Evolutionary conservation across 331 rosid genomes (phyloP).

Genomic region (Malus hybrid): DNA sequence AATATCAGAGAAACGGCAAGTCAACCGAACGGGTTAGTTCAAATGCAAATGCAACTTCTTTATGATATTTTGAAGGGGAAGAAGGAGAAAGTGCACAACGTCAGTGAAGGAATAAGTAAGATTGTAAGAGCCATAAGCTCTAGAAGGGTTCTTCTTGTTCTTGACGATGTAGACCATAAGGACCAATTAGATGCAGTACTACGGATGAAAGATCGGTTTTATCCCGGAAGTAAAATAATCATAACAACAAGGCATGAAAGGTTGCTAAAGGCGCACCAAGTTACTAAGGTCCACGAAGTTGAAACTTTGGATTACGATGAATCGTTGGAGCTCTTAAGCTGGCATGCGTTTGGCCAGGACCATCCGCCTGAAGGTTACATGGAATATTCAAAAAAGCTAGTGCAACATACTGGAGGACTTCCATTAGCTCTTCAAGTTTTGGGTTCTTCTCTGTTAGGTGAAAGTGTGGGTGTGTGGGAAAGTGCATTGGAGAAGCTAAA

Average conservation of each 20-base stretch:
- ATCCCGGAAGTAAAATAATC: slow-evolving; percentile 4
- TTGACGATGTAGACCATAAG: background rate
- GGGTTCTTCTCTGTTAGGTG: background rate
- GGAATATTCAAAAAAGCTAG: background rate
- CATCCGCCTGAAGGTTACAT: background rate
- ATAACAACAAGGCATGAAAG: slow-evolving; percentile 2
- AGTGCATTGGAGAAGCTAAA: background rate
- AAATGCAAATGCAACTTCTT: background rate
- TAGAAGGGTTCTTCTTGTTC: background rate
- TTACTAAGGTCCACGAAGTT: background rate
- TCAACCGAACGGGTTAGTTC: slow-evolving; percentile 2
- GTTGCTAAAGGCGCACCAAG: background rate
- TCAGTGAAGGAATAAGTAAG: background rate
- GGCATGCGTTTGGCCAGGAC: background rate
- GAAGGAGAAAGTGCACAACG: background rate
- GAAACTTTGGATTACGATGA: background rate
- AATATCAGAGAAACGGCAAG: background rate
- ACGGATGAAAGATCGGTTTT: background rate
- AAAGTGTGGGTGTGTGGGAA: background rate
- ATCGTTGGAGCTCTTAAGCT: slow-evolving; percentile 5
- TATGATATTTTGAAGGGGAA: background rate
- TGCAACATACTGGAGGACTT: background rate
- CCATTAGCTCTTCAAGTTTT: slow-evolving; percentile 13
- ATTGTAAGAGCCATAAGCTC: background rate
- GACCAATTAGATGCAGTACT: background rate